Evolutionary conservation across 176 grass and related monocot genomes (phyloP).

Genomic region (Aechmea fasciata): DNA sequence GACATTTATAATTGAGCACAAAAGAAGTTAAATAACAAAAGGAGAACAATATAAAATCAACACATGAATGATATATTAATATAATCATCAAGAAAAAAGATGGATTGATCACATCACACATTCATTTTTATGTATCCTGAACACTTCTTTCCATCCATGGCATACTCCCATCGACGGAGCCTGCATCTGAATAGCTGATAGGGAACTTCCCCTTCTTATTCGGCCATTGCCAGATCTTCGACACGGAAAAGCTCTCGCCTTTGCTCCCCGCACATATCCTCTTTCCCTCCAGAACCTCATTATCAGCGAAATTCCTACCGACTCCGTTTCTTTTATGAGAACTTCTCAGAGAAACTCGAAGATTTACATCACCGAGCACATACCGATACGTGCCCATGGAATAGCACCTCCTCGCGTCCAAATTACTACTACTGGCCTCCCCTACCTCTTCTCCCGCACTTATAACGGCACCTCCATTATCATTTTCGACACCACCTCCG

Average conservation of each 20-base stretch:
- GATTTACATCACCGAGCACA: conserved; percentile 45
- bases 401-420: conserved; percentile 65
- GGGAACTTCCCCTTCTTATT: conserved; percentile 50
- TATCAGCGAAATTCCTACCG: background rate
- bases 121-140: conserved; percentile 7
- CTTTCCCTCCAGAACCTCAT: conserved; percentile 36
- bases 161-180: conserved; percentile 35
- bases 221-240: conserved; percentile 96
- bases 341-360: conserved; percentile 40
- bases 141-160: conserved; percentile 29
- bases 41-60: background rate
- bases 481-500: conserved; percentile 12
- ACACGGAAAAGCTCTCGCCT: conserved; percentile 91
- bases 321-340: conserved; percentile 16
- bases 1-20: too few species aligned
- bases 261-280: conserved; percentile 52
- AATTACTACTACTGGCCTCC: conserved; percentile 44
- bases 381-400: conserved; percentile 88
- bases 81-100: background rate
- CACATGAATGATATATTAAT: background rate
- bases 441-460: conserved; percentile 38
- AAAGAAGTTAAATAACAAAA: background rate
- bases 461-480: background rate
- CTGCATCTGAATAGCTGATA: conserved; percentile 34
- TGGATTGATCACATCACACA: background rate